phyloP scores from a whole-genome alignment of 345 rosid species.

The Dipteronia dyeriana region DNA sequence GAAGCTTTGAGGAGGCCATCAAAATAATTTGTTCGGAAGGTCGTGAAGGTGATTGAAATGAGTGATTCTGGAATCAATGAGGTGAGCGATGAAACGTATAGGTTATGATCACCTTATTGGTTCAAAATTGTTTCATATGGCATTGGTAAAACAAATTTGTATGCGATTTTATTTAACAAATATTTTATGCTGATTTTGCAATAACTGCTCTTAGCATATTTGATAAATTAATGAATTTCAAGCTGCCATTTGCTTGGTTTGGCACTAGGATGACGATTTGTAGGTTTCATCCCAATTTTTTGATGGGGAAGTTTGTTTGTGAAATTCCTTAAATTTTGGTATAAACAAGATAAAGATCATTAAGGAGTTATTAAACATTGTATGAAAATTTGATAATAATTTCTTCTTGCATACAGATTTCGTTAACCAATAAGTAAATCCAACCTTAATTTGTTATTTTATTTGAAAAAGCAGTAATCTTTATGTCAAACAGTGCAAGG shows the following conservation, averaged over 20 bases:
- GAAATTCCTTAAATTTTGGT: neutral
- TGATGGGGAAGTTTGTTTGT: neutral
- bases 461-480: neutral
- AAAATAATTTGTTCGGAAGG: no score
- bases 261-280: conserved; percentile 11
- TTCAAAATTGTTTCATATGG: neutral
- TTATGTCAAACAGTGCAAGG: neutral
- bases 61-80: no score
- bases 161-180: neutral
- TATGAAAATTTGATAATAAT: neutral
- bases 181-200: neutral
- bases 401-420: neutral
- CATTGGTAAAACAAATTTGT: neutral
- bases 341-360: neutral
- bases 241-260: neutral
- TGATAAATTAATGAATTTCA: conserved; percentile 2
- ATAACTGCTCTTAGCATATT: conserved; percentile 3
- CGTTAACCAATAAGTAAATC: no score
- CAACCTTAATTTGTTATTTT: no score
- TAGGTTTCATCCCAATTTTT: neutral
- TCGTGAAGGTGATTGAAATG: no score
- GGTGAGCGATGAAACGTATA: neutral
- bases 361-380: neutral
- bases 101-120: neutral
- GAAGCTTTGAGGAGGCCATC: no score